Base-by-base conservation (phyloP, 2,329 filamentous ascomycete species). In the Pyricularia sp. region DNA sequence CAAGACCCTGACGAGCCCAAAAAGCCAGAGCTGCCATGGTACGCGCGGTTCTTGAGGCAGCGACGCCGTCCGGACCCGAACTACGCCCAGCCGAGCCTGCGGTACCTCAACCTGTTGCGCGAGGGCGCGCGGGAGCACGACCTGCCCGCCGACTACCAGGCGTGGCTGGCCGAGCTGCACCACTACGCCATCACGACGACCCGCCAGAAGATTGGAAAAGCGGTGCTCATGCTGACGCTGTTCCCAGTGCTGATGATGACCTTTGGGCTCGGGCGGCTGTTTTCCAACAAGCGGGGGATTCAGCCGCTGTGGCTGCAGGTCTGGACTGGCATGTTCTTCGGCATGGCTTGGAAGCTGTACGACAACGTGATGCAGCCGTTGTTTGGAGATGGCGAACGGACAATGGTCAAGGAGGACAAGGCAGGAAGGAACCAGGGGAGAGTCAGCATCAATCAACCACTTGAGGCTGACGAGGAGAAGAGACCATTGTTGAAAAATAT, bases 351-450 rank as follows among this genome's bases (percentile, higher is more conserved):
- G 84, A 73, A 77, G 70, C 72, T 71, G 3, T 85, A 86, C 66
- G 84, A 86, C 67, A 33, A 31, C 1, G 76, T 82, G 2, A 76
- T 82, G 72, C 89, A 87, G 77, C 80, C 79, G 0, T 59, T 90
- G 0, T 97, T 96, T 82, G 94, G 94, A 0, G 92, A 98, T 75
- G 95, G 95, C 0, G 94, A 98, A 82, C 86, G 85, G 73, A 89
- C 87, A 3, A 50, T 50, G 42, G 72, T 78, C 36, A 76, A 77
- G 36, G 71, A 72, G 10, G 71, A 74, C 0, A 73, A 71, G 5
- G 71, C 23, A 50, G 23, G 20, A 9, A 14, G n/a, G 28, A 9
- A 5, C 1, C 61, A 17, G 69, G 58, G 33, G 67, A 66, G 9
- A 50, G 17, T n/a, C 4, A 65, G 63, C 17, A n/a, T 65, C 28